Evolutionary conservation across 257 asterid species (phyloP), one percentile per base, ranked within the genome.

Genomic region (Galeopsis tetrahit): DNA sequence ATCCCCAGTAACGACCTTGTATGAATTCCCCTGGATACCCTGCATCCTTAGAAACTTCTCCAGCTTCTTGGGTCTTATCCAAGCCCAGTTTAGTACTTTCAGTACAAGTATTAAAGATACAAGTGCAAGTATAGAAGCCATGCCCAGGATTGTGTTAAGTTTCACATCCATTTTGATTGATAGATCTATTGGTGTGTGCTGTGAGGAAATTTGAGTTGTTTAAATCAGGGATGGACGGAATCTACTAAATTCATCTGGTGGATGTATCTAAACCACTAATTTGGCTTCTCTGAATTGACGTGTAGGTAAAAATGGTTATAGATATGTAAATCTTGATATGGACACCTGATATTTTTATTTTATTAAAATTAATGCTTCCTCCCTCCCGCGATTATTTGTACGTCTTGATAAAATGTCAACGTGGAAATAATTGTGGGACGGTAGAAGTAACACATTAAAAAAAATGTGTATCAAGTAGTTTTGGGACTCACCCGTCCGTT

Each of bases 21-120:
- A 79, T 5, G 79, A 69, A 31, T 69, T 79, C 43, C 79, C 79
- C 10, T 15, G 11, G 32, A 79, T 31, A 5, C 83, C 83, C 58
- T 74, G 80, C 7, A 58, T 17, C 67, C 77, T 66, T 15, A 64
- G 68, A 21, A 66, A 10, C 32, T 46, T 74, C 72, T 78, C 79
- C 40, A 78, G 76, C 65, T 63, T 70, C 62, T 68, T 64, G 0
- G 75, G 79, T 55, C 28, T 60, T 7, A 72, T 42, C 75, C 75
- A 79, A 2, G 17, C 53, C 78, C 65, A 69, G 9, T 69, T 74
- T 15, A 74, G 63, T 59, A 74, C 3, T 66, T 66, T 66, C 10
- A 44, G n/a, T 3, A n/a, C 6, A 6, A 66, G 3, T 31, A 42
- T 5, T 7, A 58, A 1, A 2, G 49, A 55, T 31, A 11, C 35